Conservation (phyloP, 164 flowering plant genomes). For the Liriodendron chinense region DNA sequence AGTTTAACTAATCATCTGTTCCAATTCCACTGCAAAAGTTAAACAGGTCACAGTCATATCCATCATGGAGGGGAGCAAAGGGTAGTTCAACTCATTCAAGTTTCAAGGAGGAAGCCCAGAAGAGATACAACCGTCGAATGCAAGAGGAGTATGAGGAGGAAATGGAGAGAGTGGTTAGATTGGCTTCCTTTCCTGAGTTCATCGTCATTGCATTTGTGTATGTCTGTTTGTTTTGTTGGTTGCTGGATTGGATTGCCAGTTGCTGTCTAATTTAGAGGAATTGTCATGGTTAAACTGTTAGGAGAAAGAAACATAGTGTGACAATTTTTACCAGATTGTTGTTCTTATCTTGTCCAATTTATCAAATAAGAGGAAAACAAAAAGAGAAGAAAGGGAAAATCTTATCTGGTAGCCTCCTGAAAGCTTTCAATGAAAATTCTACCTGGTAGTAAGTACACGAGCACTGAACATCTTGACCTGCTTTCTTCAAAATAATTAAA, state of each 20-base stretch:
- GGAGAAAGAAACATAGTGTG: not conserved
- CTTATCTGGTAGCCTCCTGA: not conserved
- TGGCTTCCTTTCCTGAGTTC: not conserved
- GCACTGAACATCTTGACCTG: not conserved
- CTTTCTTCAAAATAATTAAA: slow-evolving; percentile 2
- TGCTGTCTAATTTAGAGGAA: not conserved
- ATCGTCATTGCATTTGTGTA: not conserved
- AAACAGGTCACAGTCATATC: slow-evolving; percentile 43
- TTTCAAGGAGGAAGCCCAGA: slow-evolving; percentile 88
- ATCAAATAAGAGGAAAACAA: not conserved
- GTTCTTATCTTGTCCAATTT: no score
- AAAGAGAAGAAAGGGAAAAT: not conserved
- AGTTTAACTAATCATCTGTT: not conserved
- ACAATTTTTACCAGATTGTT: no score
- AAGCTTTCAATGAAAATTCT: no score
- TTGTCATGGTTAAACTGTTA: not conserved
- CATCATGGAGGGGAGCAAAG: slow-evolving; percentile 41
- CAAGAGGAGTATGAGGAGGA: slow-evolving; percentile 95
- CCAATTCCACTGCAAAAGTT: slow-evolving; percentile 31
- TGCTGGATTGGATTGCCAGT: not conserved
- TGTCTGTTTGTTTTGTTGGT: not conserved
- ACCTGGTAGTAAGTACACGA: no score
- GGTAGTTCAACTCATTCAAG: slow-evolving; percentile 55
- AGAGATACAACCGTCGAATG: slow-evolving; percentile 73
- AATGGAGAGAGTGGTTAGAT: slow-evolving; percentile 95